Evolutionary conservation across 177 flowering plant genomes (phyloP), one percentile per base, ranked within the genome.

Genomic region (Vitis hybrid): DNA sequence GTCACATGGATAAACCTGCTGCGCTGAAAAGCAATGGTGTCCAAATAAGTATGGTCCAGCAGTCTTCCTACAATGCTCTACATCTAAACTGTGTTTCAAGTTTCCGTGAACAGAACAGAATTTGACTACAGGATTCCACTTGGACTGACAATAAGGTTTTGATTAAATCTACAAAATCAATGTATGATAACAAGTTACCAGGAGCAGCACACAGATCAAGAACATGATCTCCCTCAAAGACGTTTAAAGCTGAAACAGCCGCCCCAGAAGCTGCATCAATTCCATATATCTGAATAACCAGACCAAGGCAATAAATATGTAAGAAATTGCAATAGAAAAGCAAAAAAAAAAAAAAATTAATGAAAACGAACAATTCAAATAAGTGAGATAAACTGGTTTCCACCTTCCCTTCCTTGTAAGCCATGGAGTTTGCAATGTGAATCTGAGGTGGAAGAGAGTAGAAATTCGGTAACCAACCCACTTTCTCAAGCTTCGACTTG

Each of bases 181-280:
- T 35, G 14, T 18, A 66, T 8, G 48, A 48, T 41, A 18, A 51
- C 11, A 46, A 15, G 24, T 66, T 64, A 91, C 99, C 99, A 74
- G 99, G 99, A 77, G 99, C 98, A 75, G 98, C 91, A 83, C 99
- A 93, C 15, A 94, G 94, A 81, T 94, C 99, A 74, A 92, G 93
- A 56, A 94, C 86, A 68, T 93, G 98, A 79, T 94, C 97, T 73
- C 97, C 99, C 3, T 73, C 66, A 8, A 82, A 68, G 59, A 93
- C 78, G 65, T 78, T 67, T 84, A 94, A 79, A 49, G 96, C 93
- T 18, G 76, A 57, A 74, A 93, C 97, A 83, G 99, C 99, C 70
- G 98, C 97, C 60, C 95, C 99, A 67, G 98, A 93, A 52, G 98
- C 91, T 17, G 96, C 99, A 86, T 94, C 97, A 61, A 93, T 88